Conservation (phyloP, 2,329 filamentous ascomycete genomes). For the Calonectria hongkongensis region DNA sequence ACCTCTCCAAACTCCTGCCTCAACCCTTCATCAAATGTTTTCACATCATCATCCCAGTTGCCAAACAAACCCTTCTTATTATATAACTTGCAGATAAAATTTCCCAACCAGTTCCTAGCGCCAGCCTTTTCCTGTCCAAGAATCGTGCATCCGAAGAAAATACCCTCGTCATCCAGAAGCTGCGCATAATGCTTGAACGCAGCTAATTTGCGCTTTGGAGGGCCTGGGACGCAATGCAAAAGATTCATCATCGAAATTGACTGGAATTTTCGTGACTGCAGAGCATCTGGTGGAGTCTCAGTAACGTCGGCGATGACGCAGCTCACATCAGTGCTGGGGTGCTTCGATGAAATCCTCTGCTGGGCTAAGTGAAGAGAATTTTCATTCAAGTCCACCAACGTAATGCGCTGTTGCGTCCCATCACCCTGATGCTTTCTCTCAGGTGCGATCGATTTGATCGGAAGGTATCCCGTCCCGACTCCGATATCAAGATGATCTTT, state of each 20-base stretch:
- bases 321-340: neutral
- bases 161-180: neutral
- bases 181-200: neutral
- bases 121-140: neutral
- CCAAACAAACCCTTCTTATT: neutral
- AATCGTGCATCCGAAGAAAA: neutral
- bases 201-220: neutral
- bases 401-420: neutral
- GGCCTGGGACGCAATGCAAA: neutral
- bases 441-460: neutral
- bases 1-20: neutral
- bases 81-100: neutral
- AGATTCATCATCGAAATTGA: neutral
- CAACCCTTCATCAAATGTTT: neutral
- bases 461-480: neutral
- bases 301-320: neutral
- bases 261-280: neutral
- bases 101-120: neutral
- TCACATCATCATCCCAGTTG: neutral
- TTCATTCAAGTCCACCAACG: neutral
- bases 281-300: neutral
- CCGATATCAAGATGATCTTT: neutral
- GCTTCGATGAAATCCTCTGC: neutral
- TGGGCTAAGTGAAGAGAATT: neutral
- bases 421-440: neutral